A percentile compares a stretch with the other conserved stretches of the same genome.
Conservation (phyloP, 179 eudicot species). For the Vitellaria paradoxa region DNA sequence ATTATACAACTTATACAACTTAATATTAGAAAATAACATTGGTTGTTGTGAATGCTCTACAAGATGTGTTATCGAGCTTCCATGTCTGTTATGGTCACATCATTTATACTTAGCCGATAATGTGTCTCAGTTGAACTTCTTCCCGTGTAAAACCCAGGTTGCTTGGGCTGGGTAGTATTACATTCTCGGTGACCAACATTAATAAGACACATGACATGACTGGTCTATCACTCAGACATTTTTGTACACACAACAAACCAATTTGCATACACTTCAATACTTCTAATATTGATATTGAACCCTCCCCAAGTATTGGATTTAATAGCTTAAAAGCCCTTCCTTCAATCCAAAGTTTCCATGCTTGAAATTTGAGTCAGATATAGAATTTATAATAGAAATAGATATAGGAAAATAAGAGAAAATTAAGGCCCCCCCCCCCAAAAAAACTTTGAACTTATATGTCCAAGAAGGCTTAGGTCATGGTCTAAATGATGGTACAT, state of each 20-base stretch:
- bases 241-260: constrained; percentile 14
- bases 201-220: constrained; percentile 6
- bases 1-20: too few species aligned
- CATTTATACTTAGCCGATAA: neutral
- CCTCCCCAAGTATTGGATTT: neutral
- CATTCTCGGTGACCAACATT: constrained; percentile 16
- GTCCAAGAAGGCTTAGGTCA: constrained; percentile 4
- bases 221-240: neutral
- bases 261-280: constrained; percentile 8
- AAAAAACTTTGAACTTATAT: neutral
- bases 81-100: neutral
- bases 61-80: neutral
- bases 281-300: neutral
- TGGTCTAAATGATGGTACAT: neutral
- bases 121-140: neutral
- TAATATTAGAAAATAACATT: too few species aligned
- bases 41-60: too few species aligned
- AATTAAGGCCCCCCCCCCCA: too few species aligned
- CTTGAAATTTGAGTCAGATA: too few species aligned
- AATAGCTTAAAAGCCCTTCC: constrained; percentile 5
- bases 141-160: constrained; percentile 15
- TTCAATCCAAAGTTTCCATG: constrained; percentile 18
- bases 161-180: constrained; percentile 11
- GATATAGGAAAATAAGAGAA: too few species aligned
- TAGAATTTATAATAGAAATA: too few species aligned